Base-by-base conservation (phyloP, 1,284 basidiomycete genomes). In the Baeospora myosura region DNA sequence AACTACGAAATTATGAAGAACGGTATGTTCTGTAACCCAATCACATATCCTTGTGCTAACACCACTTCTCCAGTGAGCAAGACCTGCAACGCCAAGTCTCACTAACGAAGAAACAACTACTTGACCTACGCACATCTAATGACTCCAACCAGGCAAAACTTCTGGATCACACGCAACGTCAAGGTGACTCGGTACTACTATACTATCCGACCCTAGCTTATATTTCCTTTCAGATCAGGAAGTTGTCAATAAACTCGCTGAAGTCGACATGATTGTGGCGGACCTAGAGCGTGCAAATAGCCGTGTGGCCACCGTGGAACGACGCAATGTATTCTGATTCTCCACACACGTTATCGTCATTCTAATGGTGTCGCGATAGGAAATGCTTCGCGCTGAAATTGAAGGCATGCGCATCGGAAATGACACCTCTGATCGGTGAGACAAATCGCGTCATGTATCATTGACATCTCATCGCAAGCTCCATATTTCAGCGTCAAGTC, bases 261-360 rank as follows among this genome's bases (percentile, higher is more conserved):
- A 96, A 58, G 74, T 94, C 42, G 94, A 98, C 52, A 86, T 96
- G 76, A 78, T 96, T 47, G 84, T 88, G 18, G 87, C 86, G 11
- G 95, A 98, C 62, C 71, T 98, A 30, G 90, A 94, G 52, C 78
- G 92, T 11, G 91, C 95, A 12, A 97, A 95, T 54, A 88, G 82
- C 55, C 81, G 94, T 8, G 87, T 96, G 1, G 90, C 88, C 0
- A 82, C 86, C 3, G 85, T 98, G 32, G 95, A 98, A 63, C 74
- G 92, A 46, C 78, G 95, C 40, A 97, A 97, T 63, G 90, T 91
- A 48, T 39, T 76, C 23, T 33, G 18, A 10, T 16, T 24, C 12
- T 37, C 14, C 28, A n/a, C 10, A 26, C 16, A 25, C 38, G 12
- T 38, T 33, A 5, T 25, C 36, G 10, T 18, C 7, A n/a, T 11